These are phyloP conservation scores for Asterella californica DNA, from an alignment of 225 moss, liverwort and hornwort species.

Conservation along the genomic window DNA sequence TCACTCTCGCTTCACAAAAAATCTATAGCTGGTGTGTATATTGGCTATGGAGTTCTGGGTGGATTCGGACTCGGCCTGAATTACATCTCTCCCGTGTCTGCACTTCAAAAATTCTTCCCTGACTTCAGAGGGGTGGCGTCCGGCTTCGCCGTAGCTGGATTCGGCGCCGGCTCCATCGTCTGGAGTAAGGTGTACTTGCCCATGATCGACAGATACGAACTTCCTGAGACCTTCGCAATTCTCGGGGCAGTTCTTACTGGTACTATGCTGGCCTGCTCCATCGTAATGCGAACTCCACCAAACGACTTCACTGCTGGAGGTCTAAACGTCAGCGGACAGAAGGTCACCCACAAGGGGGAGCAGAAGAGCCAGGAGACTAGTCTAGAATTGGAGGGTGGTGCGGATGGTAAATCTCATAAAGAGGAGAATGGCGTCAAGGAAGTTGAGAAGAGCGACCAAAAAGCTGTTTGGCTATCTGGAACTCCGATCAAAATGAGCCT, in stretches of 20 bases:
- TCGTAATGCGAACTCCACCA: slow-evolving; percentile 56
- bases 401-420: neutral
- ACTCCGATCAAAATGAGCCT: slow-evolving; percentile 18
- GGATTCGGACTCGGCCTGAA: slow-evolving; percentile 40
- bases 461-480: slow-evolving; percentile 8
- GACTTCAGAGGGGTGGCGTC: slow-evolving; percentile 63
- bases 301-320: slow-evolving; percentile 46
- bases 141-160: slow-evolving; percentile 72
- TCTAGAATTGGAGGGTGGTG: neutral
- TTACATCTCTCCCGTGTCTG: slow-evolving; percentile 77
- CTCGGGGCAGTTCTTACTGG: slow-evolving; percentile 48
- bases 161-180: slow-evolving; percentile 63
- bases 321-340: slow-evolving; percentile 47
- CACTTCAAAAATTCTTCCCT: slow-evolving; percentile 72
- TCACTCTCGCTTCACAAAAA: slow-evolving; percentile 45
- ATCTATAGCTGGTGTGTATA: slow-evolving; percentile 43
- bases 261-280: slow-evolving; percentile 40
- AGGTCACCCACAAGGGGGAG: slow-evolving; percentile 2
- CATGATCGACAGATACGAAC: slow-evolving; percentile 31
- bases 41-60: slow-evolving; percentile 34
- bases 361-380: neutral
- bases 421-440: neutral
- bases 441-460: neutral
- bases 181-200: slow-evolving; percentile 65
- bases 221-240: slow-evolving; percentile 58